These are phyloP conservation scores for Hanseniaspora meyeri DNA, from an alignment of 805 yeast genomes.

Conservation along the genomic window DNA sequence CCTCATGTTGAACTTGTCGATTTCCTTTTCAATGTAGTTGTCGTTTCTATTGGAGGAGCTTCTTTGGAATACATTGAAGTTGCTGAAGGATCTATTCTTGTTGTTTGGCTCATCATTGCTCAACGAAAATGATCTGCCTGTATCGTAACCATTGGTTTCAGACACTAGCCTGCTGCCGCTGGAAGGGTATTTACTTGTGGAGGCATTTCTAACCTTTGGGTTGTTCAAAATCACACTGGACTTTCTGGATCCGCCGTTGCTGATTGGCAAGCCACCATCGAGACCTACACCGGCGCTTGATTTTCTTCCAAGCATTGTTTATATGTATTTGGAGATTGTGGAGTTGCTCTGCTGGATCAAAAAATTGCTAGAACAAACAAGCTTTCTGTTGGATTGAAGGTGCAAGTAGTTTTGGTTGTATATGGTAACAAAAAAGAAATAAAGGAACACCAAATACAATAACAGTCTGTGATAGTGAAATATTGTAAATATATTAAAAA, in stretches of 20 bases:
- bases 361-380: no score
- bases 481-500: no score
- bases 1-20: slow-evolving; percentile 13
- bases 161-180: not conserved
- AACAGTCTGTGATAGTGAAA: no score
- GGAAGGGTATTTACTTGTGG: not conserved
- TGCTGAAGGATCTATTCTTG: slow-evolving; percentile 7
- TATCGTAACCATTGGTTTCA: slow-evolving; percentile 6
- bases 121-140: slow-evolving; percentile 10
- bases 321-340: not conserved
- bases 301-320: slow-evolving; percentile 8
- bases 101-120: not conserved
- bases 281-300: slow-evolving; percentile 4
- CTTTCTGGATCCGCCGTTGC: slow-evolving; percentile 9
- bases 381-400: no score
- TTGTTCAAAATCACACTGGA: slow-evolving; percentile 10
- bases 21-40: slow-evolving; percentile 13
- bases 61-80: slow-evolving; percentile 12
- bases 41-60: slow-evolving; percentile 9
- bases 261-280: slow-evolving; percentile 7
- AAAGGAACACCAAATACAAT: no score
- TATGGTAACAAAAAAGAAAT: no score
- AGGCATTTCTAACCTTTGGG: slow-evolving; percentile 3
- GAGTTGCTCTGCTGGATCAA: no score
- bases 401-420: no score